These are phyloP conservation scores for Diplodia scrobiculata DNA, from an alignment of 2,329 filamentous ascomycete species.

Conservation along the genomic window DNA sequence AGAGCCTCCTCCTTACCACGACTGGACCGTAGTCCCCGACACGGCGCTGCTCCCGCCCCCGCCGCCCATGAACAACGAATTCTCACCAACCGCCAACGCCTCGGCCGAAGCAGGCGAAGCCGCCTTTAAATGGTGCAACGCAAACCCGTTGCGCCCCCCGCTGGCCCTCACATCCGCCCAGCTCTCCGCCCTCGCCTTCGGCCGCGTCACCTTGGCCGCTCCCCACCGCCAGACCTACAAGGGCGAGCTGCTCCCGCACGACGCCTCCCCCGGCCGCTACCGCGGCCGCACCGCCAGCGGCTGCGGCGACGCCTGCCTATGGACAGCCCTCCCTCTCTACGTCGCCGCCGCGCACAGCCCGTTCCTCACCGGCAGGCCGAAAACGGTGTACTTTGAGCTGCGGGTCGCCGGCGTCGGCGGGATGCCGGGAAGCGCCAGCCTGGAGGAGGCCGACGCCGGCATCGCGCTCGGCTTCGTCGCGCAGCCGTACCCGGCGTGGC, in stretches of 20 bases:
- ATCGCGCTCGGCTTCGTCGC: constrained; percentile 71
- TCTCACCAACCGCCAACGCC: constrained; percentile 70
- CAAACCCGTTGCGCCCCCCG: constrained; percentile 61
- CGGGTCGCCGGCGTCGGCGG: constrained; percentile 54
- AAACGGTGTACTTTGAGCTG: constrained; percentile 73
- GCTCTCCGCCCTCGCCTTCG: constrained; percentile 52
- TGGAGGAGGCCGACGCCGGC: constrained; percentile 53
- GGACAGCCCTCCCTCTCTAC: constrained; percentile 71
- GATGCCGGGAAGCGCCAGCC: constrained; percentile 31
- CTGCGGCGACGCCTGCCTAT: constrained; percentile 63
- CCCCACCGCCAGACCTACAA: constrained; percentile 32
- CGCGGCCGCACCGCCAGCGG: constrained; percentile 50
- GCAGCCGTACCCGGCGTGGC: constrained; percentile 74
- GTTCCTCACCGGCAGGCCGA: constrained; percentile 55
- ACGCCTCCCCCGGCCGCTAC: constrained; percentile 41
- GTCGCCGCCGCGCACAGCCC: constrained; percentile 60
- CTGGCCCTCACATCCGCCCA: constrained; percentile 54
- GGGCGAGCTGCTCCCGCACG: constrained; percentile 12
- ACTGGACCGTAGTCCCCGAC: constrained; percentile 74
- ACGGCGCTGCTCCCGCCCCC: constrained; percentile 72
- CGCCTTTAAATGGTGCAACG: constrained; percentile 66
- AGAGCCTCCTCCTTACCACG: constrained; percentile 60
- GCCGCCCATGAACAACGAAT: constrained; percentile 66
- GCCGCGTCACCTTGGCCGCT: constrained; percentile 52
- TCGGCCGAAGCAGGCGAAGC: constrained; percentile 63